Base-by-base conservation (phyloP, 2,329 filamentous ascomycete genomes). In the Bimuria novae-zelandiae region DNA sequence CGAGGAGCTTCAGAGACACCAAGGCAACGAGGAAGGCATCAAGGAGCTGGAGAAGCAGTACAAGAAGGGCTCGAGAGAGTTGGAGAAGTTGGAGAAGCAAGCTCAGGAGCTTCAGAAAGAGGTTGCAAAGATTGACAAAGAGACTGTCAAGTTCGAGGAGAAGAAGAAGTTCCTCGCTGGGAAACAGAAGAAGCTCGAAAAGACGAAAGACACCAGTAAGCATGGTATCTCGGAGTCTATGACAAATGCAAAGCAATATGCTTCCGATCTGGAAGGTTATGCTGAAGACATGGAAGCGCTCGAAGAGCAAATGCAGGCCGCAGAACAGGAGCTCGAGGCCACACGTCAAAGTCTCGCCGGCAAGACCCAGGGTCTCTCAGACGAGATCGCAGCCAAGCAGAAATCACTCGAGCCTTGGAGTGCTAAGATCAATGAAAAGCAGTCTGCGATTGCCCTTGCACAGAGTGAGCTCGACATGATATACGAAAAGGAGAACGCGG, bases 391-490 rank as follows among this genome's bases (percentile, higher is more conserved):
- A 0, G 82, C 82, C 4, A 97, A 96, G 76, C 94, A 99, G 69
- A 97, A 95, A 75, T 88, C 90, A 1, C 80, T 99, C 10, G 93
- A 97, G 75, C 94, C 94, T 0, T 99, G 94, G 94, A 92, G 89
- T 63, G 92, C 92, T 61, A 97, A 94, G 76, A 93, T 99, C 77
- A 97, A 94, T 73, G 89, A 96, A 70, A 97, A 96, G 73, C 89
- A 94, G 68, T 97, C 92, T 0, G 86, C 89, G 3, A 95, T 97
- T 61, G 93, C 93, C 3, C 92, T 99, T 10, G 92, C 94, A 1
- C 90, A 96, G 71, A 96, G 92, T 73, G 93, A 99, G 73, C 84
- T 97, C 62, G 88, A 92, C 54, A 97, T 99, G 52, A 82, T 99
- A 7, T 84, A 85, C 35, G 94, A 99, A 70, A 91, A 92, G 70